phyloP scores from a whole-genome alignment of 148 eudicot species.

The Arctostaphylos glauca region DNA sequence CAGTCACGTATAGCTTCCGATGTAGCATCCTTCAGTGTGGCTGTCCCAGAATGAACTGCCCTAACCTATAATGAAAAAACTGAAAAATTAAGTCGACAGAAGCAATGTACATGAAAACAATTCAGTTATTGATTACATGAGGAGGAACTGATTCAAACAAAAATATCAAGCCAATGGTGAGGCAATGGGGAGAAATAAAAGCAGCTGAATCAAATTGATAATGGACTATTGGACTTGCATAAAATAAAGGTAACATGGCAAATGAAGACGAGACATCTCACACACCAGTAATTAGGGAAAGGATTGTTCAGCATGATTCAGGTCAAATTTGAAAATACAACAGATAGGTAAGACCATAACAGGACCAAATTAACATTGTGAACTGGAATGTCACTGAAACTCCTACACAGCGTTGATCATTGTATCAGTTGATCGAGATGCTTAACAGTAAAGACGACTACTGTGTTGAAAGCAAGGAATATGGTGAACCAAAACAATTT shows the following conservation, averaged over 20 bases:
- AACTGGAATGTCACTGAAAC: background rate
- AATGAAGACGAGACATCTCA: background rate
- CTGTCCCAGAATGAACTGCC: constrained; percentile 92
- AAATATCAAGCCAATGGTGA: background rate
- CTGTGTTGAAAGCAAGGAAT: background rate
- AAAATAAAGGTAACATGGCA: background rate
- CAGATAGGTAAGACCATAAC: background rate
- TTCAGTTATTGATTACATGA: background rate
- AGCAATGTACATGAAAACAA: background rate
- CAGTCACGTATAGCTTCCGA: constrained; percentile 98
- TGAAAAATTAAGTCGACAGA: background rate
- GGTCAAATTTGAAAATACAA: background rate
- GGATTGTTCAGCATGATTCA: background rate
- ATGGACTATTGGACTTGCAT: background rate
- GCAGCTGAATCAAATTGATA: background rate
- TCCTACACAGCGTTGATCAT: background rate
- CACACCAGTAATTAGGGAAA: background rate
- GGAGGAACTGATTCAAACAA: background rate
- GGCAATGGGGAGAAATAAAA: background rate
- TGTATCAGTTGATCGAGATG: background rate
- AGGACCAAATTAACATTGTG: background rate
- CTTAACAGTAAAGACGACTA: background rate
- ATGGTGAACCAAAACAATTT: background rate
- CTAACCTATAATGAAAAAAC: constrained; percentile 54
- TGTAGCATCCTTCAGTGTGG: constrained; percentile 96